Base-by-base conservation (phyloP, 2,329 filamentous ascomycete species). In the Pyricularia pennisetigena region DNA sequence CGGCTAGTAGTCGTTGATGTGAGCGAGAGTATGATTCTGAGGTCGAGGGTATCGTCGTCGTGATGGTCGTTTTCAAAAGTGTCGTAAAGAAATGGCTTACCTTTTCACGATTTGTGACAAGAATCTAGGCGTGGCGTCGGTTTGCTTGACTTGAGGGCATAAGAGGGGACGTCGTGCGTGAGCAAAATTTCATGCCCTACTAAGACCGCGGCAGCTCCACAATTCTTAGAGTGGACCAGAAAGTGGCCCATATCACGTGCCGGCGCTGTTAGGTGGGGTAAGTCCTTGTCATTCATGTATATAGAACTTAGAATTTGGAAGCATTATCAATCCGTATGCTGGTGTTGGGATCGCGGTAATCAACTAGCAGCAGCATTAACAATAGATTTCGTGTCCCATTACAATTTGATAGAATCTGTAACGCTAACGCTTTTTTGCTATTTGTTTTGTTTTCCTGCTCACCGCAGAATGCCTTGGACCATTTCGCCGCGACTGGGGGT, bases 1-100 rank as follows among this genome's bases (percentile, higher is more conserved):
- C 59, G 59, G 59, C 59, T 62, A 62, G 59, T 83, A 83, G 82
- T 81, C 26, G 64, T 32, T 83, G 81, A 82, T 85, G 84, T 88
- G 59, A 62, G 59, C 59, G 59, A 62, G 12, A 62, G 59, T 62
- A 26, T 62, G 26, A 4, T 62, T 3, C 7, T 26, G 59, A 61
- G 24, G 57, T 61, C 57, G 57, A 62, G 59, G 59, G 59, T 62
- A 62, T 62, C 59, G 59, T 62, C 59, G 57, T 23, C 59, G 59
- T 62, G 59, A 83, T 83, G 82, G 80, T 41, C 32, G 64, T 49
- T 20, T 66, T 66, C 32, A 23, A 29, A 61, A 62, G 59, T 62
- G 26, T 62, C 59, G 59, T 62, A 28, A 26, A 61, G 24, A 62
- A 28, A 20, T 28, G 59, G 59, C 59, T 62, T 62, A 62, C 59